phyloP scores from a whole-genome alignment of 75 land plant species.

The Gnetum montanum region DNA sequence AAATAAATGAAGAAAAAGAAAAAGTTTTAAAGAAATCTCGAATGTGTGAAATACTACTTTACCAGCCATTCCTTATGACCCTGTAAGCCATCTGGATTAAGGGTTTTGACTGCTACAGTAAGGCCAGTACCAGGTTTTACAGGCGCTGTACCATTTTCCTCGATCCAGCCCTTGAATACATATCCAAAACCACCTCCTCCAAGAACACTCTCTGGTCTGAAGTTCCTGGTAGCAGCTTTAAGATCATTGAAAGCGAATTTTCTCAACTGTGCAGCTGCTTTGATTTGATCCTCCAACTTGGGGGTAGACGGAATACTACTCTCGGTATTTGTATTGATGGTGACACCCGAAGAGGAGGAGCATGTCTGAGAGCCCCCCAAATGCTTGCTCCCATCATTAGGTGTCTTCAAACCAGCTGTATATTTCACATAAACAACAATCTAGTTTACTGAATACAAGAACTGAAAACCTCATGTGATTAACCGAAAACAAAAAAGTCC shows the following conservation, averaged over 20 bases:
- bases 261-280: constrained; percentile 2
- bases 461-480: no score
- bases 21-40: no score
- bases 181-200: constrained; percentile 37
- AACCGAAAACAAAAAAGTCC: background rate
- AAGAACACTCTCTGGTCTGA: constrained; percentile 9
- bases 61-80: constrained; percentile 50
- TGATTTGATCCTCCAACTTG: constrained; percentile 3
- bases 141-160: constrained; percentile 37
- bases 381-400: constrained; percentile 2
- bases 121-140: constrained; percentile 37
- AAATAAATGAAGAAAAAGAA: background rate
- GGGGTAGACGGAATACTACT: constrained; percentile 7
- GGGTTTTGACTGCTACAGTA: constrained; percentile 36
- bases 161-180: constrained; percentile 44
- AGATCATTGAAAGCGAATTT: constrained; percentile 8
- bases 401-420: constrained; percentile 1
- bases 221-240: constrained; percentile 14
- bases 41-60: no score
- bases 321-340: background rate
- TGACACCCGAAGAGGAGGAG: background rate
- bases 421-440: no score
- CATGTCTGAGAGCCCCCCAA: constrained; percentile 2
- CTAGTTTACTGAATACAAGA: no score
- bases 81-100: constrained; percentile 34